Evolutionary conservation across 106 monocot genomes (phyloP).

Genomic region (Dendrobium nobile): DNA sequence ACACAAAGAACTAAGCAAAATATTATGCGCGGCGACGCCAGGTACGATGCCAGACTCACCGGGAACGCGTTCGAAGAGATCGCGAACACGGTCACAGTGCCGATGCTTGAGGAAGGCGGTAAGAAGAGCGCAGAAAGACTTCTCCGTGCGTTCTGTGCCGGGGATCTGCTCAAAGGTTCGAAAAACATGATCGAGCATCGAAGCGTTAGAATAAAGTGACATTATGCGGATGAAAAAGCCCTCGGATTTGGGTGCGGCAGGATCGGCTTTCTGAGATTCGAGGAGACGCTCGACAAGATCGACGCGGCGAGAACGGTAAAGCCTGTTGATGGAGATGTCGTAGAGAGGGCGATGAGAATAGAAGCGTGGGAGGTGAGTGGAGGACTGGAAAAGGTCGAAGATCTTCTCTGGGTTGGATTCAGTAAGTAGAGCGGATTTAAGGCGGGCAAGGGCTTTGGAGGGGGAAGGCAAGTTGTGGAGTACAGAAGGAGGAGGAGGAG

Average conservation of each 20-base stretch:
- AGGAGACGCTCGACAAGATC: conserved; percentile 23
- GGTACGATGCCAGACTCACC: conserved; percentile 17
- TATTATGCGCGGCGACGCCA: conserved; percentile 30
- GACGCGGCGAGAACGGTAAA: conserved; percentile 17
- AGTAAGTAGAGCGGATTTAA: conserved; percentile 2
- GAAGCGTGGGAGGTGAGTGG: conserved; percentile 17
- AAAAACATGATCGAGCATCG: conserved; percentile 17
- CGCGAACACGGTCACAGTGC: conserved; percentile 11
- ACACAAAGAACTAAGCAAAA: conserved; percentile 30
- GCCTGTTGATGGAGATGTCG: conserved; percentile 4
- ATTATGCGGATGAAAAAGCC: conserved; percentile 21
- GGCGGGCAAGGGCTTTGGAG: conserved; percentile 1
- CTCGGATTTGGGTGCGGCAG: conserved; percentile 10
- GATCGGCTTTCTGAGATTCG: conserved; percentile 11
- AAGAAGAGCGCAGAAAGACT: conserved; percentile 30
- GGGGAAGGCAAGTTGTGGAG: not conserved
- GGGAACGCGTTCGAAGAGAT: conserved; percentile 20
- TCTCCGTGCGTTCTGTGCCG: not conserved
- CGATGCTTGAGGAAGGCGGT: conserved; percentile 17
- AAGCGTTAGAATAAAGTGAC: conserved; percentile 15
- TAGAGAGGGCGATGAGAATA: conserved; percentile 6
- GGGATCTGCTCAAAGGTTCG: conserved; percentile 21
- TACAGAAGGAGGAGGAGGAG: not conserved
- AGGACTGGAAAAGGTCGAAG: conserved; percentile 10
- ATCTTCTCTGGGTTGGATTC: conserved; percentile 14